Evolutionary conservation across 192 early-diverging fungal species (phyloP), one percentile per base, ranked within the genome.

Genomic region (Phlyctochytrium arcticum): DNA sequence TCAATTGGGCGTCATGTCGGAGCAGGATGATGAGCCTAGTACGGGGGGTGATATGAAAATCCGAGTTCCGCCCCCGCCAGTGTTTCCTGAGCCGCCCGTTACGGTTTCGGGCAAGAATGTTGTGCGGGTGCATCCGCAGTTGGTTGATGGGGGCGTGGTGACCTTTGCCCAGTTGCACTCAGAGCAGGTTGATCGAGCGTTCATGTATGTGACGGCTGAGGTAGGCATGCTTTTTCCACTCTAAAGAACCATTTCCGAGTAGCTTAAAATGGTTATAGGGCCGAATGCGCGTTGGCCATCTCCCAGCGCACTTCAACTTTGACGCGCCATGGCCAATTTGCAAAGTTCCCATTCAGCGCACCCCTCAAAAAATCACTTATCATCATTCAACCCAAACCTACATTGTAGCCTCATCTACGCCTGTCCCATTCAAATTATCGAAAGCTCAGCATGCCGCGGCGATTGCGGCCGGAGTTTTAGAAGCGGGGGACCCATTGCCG

Each of bases 321-420:
- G 88, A 94, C 58, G 68, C 82, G 58, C 80, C 85, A 36, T 92
- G 89, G 88, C 85, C 90, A 0, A 74, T 89, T 36, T 84, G 85
- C 62, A 90, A 88, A 57, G 73, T 92, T 6, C 78, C 78, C 3
- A 60, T 92, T 23, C 80, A 77, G 8, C 75, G 81, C n/a, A 81
- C 83, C 2, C 85, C 86, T 1, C 88, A 91, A 60, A 85, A 89
- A 27, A 78, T 98, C 27, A 75, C 83, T 36, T 95, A 91, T 72
- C 95, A 99, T 63, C 80, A 89, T 23, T 68, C 83, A 36, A 89
- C 90, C 51, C 82, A 90, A 50, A 92, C 88, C 26, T 94, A 94
- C 71, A 89, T 85, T 7, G 74, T 91, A 2, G 80, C 91, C 1
- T 84, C 92, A 2, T 85, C 93, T 1, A 75, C 72, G 0, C 76